phyloP scores from a whole-genome alignment of 2,329 filamentous ascomycete genomes.

The Ceratocystis ficicola region DNA sequence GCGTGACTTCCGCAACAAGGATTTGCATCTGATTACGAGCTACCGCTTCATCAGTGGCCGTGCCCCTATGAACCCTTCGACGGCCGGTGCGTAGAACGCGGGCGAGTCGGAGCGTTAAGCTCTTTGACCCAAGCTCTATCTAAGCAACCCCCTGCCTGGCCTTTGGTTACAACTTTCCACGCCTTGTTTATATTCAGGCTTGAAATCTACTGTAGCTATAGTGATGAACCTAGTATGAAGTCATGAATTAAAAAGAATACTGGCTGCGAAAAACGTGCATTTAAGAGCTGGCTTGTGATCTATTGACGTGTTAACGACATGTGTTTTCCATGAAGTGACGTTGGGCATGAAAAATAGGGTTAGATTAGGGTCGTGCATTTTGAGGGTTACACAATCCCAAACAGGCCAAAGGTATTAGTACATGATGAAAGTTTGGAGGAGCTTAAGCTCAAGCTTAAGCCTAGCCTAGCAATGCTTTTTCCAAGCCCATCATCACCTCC shows the following conservation, averaged over 20 bases:
- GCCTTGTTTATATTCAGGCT: not conserved
- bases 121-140: not conserved
- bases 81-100: not conserved
- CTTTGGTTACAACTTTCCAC: no score
- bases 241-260: not conserved
- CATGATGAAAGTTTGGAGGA: not conserved
- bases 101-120: not conserved
- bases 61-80: not conserved
- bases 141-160: not conserved
- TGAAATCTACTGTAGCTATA: not conserved
- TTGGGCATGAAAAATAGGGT: not conserved
- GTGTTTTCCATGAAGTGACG: not conserved
- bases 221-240: not conserved
- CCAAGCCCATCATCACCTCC: not conserved
- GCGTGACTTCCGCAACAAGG: constrained; percentile 30
- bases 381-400: not conserved
- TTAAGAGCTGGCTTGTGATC: no score
- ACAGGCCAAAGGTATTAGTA: not conserved
- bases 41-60: constrained; percentile 30
- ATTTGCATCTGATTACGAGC: constrained; percentile 29
- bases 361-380: not conserved
- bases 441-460: not conserved
- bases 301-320: no score
- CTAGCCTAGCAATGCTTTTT: not conserved
- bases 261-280: no score